phyloP scores from a whole-genome alignment of 1,139 yeast species.

The Taiozyma onychis region DNA sequence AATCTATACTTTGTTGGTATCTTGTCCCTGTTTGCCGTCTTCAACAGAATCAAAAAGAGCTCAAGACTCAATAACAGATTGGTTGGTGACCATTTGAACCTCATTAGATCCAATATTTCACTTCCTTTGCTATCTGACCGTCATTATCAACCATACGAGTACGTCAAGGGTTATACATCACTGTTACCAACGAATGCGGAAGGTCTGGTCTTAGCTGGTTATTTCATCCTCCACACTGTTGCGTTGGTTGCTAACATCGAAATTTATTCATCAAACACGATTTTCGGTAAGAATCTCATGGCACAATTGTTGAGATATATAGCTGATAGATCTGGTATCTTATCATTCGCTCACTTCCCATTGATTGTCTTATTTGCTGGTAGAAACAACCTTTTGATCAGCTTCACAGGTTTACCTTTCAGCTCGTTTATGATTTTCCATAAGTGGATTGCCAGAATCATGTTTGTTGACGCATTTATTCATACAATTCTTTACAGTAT shows the following conservation, averaged over 20 bases:
- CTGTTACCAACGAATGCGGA: conserved; percentile 55
- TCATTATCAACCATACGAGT: conserved; percentile 16
- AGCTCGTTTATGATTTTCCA: conserved; percentile 59
- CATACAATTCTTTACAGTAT: conserved; percentile 34
- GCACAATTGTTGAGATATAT: conserved; percentile 49
- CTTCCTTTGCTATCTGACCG: conserved; percentile 12
- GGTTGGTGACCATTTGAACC: conserved; percentile 10
- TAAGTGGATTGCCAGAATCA: conserved; percentile 56
- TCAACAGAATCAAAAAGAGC: conserved; percentile 11
- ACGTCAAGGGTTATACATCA: conserved; percentile 22
- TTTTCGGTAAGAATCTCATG: conserved; percentile 34
- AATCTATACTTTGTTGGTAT: conserved; percentile 17
- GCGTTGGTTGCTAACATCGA: conserved; percentile 35
- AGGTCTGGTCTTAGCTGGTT: conserved; percentile 37
- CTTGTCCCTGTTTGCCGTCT: conserved; percentile 14
- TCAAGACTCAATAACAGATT: conserved; percentile 10
- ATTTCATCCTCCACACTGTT: conserved; percentile 37
- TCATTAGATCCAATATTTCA: conserved; percentile 12
- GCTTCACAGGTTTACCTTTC: conserved; percentile 58
- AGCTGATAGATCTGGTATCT: conserved; percentile 57
- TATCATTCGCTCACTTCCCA: conserved; percentile 46
- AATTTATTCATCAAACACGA: conserved; percentile 32
- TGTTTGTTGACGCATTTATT: conserved; percentile 30
- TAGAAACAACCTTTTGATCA: conserved; percentile 60
- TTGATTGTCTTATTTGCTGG: conserved; percentile 52